These are phyloP conservation scores for Claviceps lovelessii DNA, from an alignment of 2,329 filamentous ascomycete species.

Conservation along the genomic window DNA sequence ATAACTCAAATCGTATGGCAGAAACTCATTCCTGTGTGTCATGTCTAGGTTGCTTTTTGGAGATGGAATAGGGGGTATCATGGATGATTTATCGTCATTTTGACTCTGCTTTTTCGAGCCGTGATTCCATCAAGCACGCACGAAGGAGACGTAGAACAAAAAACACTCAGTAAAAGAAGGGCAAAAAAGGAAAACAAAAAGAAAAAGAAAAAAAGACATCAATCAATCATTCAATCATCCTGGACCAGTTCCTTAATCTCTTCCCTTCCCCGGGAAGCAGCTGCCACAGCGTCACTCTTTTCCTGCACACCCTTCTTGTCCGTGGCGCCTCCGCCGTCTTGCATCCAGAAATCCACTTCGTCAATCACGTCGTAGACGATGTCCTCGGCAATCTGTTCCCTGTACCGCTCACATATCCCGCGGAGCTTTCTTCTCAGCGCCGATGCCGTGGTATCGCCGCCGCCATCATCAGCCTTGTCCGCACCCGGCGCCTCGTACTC, in stretches of 20 bases:
- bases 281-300: constrained; percentile 28
- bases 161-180: too few species aligned
- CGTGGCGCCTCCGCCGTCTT: constrained; percentile 44
- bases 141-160: too few species aligned
- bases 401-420: constrained; percentile 64
- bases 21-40: too few species aligned
- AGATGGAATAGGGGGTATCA: too few species aligned
- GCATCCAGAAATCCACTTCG: constrained; percentile 79
- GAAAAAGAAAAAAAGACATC: too few species aligned
- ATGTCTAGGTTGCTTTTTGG: too few species aligned
- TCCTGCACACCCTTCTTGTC: constrained; percentile 30
- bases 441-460: constrained; percentile 5
- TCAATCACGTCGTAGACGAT: constrained; percentile 86
- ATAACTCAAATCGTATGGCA: too few species aligned
- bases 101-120: too few species aligned
- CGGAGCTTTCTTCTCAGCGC: constrained; percentile 26
- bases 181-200: too few species aligned
- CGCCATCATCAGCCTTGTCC: constrained; percentile 27
- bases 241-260: constrained; percentile 54
- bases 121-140: too few species aligned
- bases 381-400: constrained; percentile 90
- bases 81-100: too few species aligned
- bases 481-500: constrained; percentile 33
- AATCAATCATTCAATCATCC: constrained; percentile 31
- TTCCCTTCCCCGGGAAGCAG: constrained; percentile 29